Conservation (phyloP, 2,329 filamentous ascomycete species). For the Camillea tinctor region DNA sequence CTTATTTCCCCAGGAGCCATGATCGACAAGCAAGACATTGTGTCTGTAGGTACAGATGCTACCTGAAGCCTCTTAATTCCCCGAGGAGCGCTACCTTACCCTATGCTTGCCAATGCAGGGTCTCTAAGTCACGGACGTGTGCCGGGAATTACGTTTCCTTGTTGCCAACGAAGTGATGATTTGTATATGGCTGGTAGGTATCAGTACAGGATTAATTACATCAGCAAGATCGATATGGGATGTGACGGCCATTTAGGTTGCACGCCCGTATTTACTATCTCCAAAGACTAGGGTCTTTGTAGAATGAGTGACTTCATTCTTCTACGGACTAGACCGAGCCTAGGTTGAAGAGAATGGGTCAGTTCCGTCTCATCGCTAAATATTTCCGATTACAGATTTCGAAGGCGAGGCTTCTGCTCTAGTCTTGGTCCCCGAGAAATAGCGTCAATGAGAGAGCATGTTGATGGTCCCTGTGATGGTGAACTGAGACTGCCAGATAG, state of each 20-base stretch:
- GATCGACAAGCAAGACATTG: neutral
- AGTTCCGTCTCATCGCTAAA: neutral
- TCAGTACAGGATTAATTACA: neutral
- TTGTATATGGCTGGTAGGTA: no score
- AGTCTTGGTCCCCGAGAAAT: neutral
- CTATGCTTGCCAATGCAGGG: neutral
- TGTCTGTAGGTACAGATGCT: neutral
- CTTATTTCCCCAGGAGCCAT: neutral
- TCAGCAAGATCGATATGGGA: neutral
- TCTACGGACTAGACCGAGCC: neutral
- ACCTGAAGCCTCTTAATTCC: neutral
- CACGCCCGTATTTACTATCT: neutral
- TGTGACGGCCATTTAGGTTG: neutral
- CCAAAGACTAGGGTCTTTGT: neutral
- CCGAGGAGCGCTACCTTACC: neutral
- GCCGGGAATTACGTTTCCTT: neutral
- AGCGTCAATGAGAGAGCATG: no score
- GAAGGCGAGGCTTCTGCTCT: neutral
- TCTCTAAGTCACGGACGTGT: neutral
- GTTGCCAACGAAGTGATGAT: neutral
- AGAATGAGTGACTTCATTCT: neutral
- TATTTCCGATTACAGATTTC: neutral
- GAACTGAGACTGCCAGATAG: neutral
- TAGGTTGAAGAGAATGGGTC: neutral
- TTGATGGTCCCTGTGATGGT: neutral